Conservation (phyloP, 108 stramenopile genomes). For the Skeletonema menzelii region DNA sequence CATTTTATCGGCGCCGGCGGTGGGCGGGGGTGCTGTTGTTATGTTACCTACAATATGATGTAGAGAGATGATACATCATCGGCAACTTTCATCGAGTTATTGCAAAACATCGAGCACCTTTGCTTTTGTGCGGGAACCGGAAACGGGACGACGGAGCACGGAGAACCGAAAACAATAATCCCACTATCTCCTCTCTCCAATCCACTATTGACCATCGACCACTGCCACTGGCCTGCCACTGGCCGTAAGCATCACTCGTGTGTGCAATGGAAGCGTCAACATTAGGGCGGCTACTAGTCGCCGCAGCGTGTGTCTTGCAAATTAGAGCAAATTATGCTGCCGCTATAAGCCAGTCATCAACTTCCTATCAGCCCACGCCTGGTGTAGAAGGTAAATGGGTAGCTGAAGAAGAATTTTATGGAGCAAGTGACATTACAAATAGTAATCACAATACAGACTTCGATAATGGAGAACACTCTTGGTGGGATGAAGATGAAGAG, state of each 20-base stretch:
- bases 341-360: neutral
- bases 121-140: no score
- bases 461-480: neutral
- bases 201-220: no score
- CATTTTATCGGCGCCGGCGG: neutral
- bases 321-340: neutral
- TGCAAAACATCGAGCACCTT: no score
- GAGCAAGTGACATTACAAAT: conserved; percentile 15
- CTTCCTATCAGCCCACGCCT: conserved; percentile 3
- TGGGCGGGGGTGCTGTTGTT: neutral
- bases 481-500: conserved; percentile 36
- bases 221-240: no score
- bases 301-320: neutral
- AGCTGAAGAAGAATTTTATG: conserved; percentile 36
- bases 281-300: neutral
- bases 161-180: no score
- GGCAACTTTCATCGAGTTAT: no score
- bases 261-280: neutral
- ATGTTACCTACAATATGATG: no score
- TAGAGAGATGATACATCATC: no score
- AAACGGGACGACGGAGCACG: no score
- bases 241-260: no score
- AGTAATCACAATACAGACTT: neutral
- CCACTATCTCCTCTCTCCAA: no score
- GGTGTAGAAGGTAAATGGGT: conserved; percentile 33